Evolutionary conservation across 2,329 filamentous ascomycete species (phyloP), one percentile per base, ranked within the genome.

Genomic region (Ophiocordyceps camponoti-saundersi): DNA sequence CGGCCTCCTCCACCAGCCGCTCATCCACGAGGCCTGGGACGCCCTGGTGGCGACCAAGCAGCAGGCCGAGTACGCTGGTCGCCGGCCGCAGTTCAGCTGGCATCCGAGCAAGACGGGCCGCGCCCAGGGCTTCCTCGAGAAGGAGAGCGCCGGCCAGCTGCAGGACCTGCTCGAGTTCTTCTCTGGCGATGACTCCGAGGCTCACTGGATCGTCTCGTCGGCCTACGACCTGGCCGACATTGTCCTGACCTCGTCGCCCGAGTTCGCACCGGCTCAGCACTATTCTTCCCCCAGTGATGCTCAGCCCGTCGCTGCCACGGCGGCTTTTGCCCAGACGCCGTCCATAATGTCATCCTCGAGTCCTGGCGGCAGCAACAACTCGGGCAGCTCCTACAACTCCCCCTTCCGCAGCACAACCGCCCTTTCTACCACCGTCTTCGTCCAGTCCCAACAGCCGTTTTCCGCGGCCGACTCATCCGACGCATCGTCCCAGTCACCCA

Each of bases 91-190:
- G 53, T 74, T 79, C 54, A 73, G 76, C 47, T 82, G 79, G 79
- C 70, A 74, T 47, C 65, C 70, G 1, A 72, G 71, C 52, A 70
- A 69, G 53, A 77, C 73, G 1, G 73, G 73, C 1, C 65, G 73
- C 46, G 71, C 72, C 1, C 73, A 75, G 51, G 73, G 73, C 0
- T 77, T 74, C 52, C 63, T 76, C 30, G 76, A 81, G 57, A 77
- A 77, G 47, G 77, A 80, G 57, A 77, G 71, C 49, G 72, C 73
- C 8, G 77, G 78, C 13, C 75, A 79, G 51, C 62, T 82, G 11
- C 75, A 80, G 55, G 79, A 81, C 54, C 69, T 79, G 8, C 68
- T 82, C 23, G 79, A 82, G 55, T 79, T 79, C 55, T 81, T 80
- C 55, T 77, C 73, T 6, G 70, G 74, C 36, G 68, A 72, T 32